Evolutionary conservation across 2,329 filamentous ascomycete genomes (phyloP).

Genomic region (Ambrosiella xylebori): DNA sequence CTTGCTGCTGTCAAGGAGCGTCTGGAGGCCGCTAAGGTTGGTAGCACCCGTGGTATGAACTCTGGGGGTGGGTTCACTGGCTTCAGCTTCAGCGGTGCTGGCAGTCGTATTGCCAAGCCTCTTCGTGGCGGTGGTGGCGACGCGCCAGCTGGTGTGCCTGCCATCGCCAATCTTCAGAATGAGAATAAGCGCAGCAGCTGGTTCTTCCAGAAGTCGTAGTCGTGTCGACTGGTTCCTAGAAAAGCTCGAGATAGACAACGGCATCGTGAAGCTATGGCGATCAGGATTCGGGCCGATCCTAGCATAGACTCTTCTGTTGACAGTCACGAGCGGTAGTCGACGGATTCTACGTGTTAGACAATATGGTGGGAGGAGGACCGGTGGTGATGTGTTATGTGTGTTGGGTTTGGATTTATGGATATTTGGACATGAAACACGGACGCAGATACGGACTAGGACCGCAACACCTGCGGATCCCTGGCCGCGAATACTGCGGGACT

Average conservation of each 20-base stretch:
- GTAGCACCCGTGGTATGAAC: conserved; percentile 70
- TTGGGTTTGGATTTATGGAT: not conserved
- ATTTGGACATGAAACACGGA: not conserved
- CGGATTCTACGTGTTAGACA: conserved; percentile 7
- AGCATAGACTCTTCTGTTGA: not conserved
- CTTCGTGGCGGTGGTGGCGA: conserved; percentile 42
- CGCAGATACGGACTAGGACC: not conserved
- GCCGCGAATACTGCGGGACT: not conserved
- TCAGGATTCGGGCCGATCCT: not conserved
- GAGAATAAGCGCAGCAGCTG: conserved; percentile 56
- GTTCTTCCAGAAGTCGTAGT: conserved; percentile 51
- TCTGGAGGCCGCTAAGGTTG: conserved; percentile 83
- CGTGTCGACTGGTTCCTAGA: conserved; percentile 8
- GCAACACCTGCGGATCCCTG: too few species aligned
- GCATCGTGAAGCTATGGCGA: not conserved
- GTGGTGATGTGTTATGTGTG: not conserved
- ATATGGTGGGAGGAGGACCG: not conserved
- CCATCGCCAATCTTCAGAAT: conserved; percentile 41
- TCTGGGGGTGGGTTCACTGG: conserved; percentile 41
- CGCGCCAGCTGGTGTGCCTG: conserved; percentile 34
- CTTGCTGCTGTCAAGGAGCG: conserved; percentile 95
- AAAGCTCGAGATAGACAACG: not conserved
- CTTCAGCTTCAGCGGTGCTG: conserved; percentile 52
- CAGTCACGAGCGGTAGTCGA: conserved; percentile 1
- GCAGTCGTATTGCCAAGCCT: conserved; percentile 53